Evolutionary conservation across 257 asterid species (phyloP).

Genomic region (Solanum ossicruentum): DNA sequence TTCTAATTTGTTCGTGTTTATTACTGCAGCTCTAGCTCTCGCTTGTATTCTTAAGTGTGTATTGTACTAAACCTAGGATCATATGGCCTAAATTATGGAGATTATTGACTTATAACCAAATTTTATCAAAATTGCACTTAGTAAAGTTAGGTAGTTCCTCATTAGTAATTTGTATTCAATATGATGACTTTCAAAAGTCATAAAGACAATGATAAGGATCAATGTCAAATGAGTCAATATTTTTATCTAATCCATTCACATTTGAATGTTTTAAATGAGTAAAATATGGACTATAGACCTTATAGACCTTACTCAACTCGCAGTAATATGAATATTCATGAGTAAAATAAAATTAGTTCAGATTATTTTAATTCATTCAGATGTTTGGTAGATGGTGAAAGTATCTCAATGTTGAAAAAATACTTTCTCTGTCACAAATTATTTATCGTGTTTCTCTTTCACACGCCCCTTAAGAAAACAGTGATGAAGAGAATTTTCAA

Average conservation of each 20-base stretch:
- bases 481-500: background rate
- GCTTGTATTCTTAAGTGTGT: background rate
- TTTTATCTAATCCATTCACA: background rate
- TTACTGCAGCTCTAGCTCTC: background rate
- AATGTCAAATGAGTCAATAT: background rate
- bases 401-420: too few species aligned
- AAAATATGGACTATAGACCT: background rate
- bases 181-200: background rate
- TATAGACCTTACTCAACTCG: background rate
- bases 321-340: background rate
- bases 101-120: background rate
- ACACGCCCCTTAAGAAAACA: background rate
- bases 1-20: background rate
- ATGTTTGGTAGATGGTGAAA: background rate
- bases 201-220: background rate
- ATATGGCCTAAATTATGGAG: background rate
- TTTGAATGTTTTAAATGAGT: background rate
- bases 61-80: too few species aligned
- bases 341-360: background rate
- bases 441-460: background rate
- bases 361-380: background rate
- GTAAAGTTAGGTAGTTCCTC: background rate
- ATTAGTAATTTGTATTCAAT: background rate
- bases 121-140: background rate
- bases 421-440: fast-evolving